Evolutionary conservation across 768 basidiomycete species (phyloP), one percentile per base, ranked within the genome.

Genomic region (Hypholoma sublateritium): DNA sequence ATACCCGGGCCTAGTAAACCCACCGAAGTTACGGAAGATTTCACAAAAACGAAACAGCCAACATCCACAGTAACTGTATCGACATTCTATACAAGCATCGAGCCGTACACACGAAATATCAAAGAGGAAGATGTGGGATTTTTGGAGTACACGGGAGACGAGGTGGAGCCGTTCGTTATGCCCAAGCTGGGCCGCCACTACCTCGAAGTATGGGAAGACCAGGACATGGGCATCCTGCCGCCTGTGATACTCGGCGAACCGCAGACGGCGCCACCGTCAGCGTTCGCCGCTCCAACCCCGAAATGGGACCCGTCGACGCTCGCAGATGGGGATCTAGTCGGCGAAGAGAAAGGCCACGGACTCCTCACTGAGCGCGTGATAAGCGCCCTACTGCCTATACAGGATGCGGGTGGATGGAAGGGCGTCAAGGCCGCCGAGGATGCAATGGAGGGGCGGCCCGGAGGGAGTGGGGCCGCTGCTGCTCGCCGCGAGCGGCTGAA

Each of bases 121-220:
- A 89, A 89, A 59, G 97, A 98, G 72, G 97, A 98, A 71, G 97
- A 99, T 67, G 75, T 98, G 25, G 96, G 96, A 2, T 95, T 94
- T 71, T 79, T 99, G 51, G 90, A 93, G 58, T 91, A 91, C 65
- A 87, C 88, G 11, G 91, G 83, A n/a, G 95, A 98, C 65, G 95
- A 97, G 59, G 78, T 91, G 8, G 91, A 94, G 56, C 89, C 93
- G 0, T 97, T 84, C 65, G 72, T 93, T 34, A 84, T 95, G 73
- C 96, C 96, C 25, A 84, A 88, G 55, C 81, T 97, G 0, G 96
- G 83, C 19, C 79, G 86, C 62, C 95, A 96, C 72, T 99, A 98
- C 65, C 74, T 85, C 34, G 91, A 96, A 51, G 79, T 88, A 0
- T 99, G 96, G 95, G 95, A 95, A 60, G 94, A 97, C 64, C 87